Evolutionary conservation across 805 yeast species (phyloP).

Genomic region (Cephaloascus albidus): DNA sequence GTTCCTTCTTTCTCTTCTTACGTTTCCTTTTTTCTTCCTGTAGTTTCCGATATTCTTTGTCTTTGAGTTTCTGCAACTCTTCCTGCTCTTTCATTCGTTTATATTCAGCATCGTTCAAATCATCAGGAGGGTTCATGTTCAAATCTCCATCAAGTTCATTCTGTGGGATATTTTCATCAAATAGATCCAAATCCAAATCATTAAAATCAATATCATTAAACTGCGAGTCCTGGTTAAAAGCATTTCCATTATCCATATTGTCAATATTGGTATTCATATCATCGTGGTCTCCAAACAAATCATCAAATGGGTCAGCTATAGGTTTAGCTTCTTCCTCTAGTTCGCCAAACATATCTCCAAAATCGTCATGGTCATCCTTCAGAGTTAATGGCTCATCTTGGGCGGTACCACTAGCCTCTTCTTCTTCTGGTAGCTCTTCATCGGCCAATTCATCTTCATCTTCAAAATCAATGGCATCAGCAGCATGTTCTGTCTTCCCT

Average conservation of each 20-base stretch:
- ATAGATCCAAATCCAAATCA: constrained; percentile 8
- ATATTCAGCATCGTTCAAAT: no score
- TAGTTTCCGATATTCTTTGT: background rate
- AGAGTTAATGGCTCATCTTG: constrained; percentile 5
- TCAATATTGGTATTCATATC: no score
- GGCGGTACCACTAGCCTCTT: constrained; percentile 5
- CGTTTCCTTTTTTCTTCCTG: constrained; percentile 17
- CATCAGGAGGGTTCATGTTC: no score
- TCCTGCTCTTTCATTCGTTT: no score
- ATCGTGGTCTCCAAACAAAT: constrained; percentile 25
- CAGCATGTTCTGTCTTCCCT: constrained; percentile 60
- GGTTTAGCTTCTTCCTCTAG: constrained; percentile 12
- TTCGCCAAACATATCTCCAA: constrained; percentile 8
- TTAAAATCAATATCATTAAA: background rate
- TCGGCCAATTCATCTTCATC: constrained; percentile 94
- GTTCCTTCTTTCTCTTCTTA: constrained; percentile 13
- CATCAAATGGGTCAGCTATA: constrained; percentile 31
- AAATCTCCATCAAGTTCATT: background rate
- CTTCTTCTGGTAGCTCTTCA: constrained; percentile 34
- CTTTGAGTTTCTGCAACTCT: background rate
- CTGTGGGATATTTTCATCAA: constrained; percentile 6
- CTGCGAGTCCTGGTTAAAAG: no score
- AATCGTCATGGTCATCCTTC: constrained; percentile 14
- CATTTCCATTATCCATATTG: no score
- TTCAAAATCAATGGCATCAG: constrained; percentile 88